A percentile compares a stretch with the other conserved stretches of the same genome.
phyloP scores from a whole-genome alignment of 257 asterid genomes.

The Nicotiana tomentosiformis region DNA sequence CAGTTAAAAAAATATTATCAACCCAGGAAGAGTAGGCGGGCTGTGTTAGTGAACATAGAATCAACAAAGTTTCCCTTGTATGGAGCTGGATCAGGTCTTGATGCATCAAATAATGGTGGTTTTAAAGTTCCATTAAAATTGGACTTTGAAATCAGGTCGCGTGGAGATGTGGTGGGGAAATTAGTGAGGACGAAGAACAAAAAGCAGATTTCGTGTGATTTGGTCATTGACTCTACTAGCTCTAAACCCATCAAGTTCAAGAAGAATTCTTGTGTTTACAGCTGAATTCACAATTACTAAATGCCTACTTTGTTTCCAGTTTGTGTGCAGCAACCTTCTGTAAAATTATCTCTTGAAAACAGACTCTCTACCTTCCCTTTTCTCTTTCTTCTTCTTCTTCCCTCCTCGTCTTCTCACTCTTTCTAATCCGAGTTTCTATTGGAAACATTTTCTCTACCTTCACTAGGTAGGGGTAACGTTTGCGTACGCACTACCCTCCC shows the following conservation, averaged over 20 bases:
- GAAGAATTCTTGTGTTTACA: constrained; percentile 59
- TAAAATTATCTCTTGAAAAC: neutral
- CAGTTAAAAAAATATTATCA: constrained; percentile 76
- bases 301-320: neutral
- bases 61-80: constrained; percentile 76
- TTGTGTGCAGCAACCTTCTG: constrained; percentile 3
- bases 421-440: no score
- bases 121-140: constrained; percentile 58
- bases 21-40: constrained; percentile 65
- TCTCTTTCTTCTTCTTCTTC: no score
- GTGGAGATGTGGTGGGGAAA: constrained; percentile 84
- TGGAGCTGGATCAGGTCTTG: constrained; percentile 75
- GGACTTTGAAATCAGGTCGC: constrained; percentile 51
- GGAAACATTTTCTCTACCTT: no score
- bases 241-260: constrained; percentile 60
- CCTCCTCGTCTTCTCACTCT: no score
- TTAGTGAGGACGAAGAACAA: constrained; percentile 66
- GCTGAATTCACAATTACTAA: constrained; percentile 25
- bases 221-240: constrained; percentile 61
- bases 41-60: constrained; percentile 53
- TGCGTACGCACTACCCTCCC: no score
- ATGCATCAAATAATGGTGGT: constrained; percentile 22
- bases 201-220: constrained; percentile 47
- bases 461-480: no score
- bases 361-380: no score